Conservation (phyloP, 2,329 filamentous ascomycete genomes). For the Pseudonectria buxi region DNA sequence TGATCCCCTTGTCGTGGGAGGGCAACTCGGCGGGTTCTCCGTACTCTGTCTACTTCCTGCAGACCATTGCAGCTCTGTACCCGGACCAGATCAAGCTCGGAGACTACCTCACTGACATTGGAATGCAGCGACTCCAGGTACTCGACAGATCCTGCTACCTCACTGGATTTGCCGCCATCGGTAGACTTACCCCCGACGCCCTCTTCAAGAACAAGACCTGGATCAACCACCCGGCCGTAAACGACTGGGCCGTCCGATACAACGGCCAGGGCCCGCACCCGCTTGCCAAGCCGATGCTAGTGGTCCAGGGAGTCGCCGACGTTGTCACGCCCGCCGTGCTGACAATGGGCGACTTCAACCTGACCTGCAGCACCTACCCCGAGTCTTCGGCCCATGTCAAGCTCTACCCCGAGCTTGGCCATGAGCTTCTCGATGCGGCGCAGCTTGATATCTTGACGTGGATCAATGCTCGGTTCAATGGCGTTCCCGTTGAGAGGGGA, state of each 20-base stretch:
- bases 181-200: slow-evolving; percentile 4
- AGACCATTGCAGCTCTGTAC: slow-evolving; percentile 10
- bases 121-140: slow-evolving; percentile 1
- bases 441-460: too few relatives aligned
- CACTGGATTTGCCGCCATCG: slow-evolving; percentile 6
- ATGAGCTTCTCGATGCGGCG: background rate
- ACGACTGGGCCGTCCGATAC: too few relatives aligned
- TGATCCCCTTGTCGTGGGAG: too few relatives aligned
- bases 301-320: slow-evolving; percentile 16
- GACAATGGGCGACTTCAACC: slow-evolving; percentile 8
- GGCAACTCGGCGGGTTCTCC: background rate
- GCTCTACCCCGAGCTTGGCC: slow-evolving; percentile 3
- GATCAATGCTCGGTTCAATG: too few relatives aligned
- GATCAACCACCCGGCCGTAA: slow-evolving; percentile 2
- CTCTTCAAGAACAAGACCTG: slow-evolving; percentile 10
- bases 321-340: slow-evolving; percentile 6
- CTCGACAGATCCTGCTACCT: slow-evolving; percentile 7
- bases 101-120: slow-evolving; percentile 9
- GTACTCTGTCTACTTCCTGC: slow-evolving; percentile 12
- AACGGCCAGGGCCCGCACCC: slow-evolving; percentile 13
- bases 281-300: slow-evolving; percentile 15
- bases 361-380: slow-evolving; percentile 7
- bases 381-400: background rate
- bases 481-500: too few relatives aligned
- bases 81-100: slow-evolving; percentile 6